Percentiles rank a stretch among this genome's conserved stretches.
These are phyloP conservation scores for Craterostigma plantagineum DNA, from an alignment of 257 asterid genomes.

Conservation along the genomic window DNA sequence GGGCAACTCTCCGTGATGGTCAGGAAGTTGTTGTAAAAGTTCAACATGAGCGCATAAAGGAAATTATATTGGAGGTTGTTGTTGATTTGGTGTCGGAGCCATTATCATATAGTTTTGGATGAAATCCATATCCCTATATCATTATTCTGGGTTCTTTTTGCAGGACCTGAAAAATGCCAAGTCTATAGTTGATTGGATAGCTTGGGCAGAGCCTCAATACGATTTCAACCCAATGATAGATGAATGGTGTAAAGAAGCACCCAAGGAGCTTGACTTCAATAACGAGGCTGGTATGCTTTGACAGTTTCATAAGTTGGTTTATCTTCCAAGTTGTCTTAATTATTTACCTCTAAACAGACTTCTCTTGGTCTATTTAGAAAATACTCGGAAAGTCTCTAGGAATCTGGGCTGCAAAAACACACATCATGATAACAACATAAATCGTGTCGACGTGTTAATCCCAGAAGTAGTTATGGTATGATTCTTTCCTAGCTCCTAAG, in stretches of 20 bases:
- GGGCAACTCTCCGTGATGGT: constrained; percentile 72
- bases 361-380: constrained; percentile 38
- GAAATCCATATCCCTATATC: constrained; percentile 4
- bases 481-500: constrained; percentile 9
- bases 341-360: neutral
- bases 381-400: constrained; percentile 57
- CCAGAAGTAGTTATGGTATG: constrained; percentile 82
- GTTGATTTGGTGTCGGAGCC: constrained; percentile 8
- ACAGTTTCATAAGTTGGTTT: neutral
- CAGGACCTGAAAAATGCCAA: constrained; percentile 95
- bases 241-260: constrained; percentile 99
- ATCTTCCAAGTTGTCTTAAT: neutral
- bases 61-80: constrained; percentile 67
- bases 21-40: constrained; percentile 87
- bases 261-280: constrained; percentile 85
- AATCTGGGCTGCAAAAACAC: constrained; percentile 54
- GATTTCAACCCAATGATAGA: constrained; percentile 90
- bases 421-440: constrained; percentile 20
- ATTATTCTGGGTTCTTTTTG: constrained; percentile 9
- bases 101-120: constrained; percentile 6
- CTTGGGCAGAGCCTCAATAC: constrained; percentile 98
- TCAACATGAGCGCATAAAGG: constrained; percentile 84
- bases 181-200: constrained; percentile 91
- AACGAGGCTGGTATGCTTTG: constrained; percentile 68
- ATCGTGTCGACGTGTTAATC: constrained; percentile 77